Evolutionary conservation across 352 stramenopile genomes (phyloP).

Genomic region (Phytophthora pistaciae): DNA sequence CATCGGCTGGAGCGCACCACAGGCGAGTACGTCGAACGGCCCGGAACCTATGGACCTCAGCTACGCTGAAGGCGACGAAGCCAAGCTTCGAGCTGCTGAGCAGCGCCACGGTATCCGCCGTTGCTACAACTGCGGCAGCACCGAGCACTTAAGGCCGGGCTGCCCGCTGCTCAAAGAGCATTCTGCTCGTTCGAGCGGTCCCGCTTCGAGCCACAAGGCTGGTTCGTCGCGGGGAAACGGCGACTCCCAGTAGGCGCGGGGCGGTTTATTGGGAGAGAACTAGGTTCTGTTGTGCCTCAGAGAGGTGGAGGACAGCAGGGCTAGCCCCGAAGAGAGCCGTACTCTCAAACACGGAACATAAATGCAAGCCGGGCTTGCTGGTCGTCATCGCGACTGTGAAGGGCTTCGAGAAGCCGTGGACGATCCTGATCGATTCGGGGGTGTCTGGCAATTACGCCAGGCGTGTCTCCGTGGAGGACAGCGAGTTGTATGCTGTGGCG

Average conservation of each 20-base stretch:
- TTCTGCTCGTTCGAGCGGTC: not conserved
- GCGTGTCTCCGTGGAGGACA: not conserved
- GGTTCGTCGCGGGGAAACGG: not conserved
- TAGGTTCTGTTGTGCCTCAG: not conserved
- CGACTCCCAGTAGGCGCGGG: not conserved
- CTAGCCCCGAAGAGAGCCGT: slow-evolving; percentile 4
- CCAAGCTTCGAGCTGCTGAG: slow-evolving; percentile 2
- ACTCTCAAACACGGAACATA: slow-evolving; percentile 3
- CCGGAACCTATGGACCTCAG: slow-evolving; percentile 14
- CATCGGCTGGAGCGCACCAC: not conserved
- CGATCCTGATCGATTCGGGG: not conserved
- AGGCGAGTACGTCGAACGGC: not conserved
- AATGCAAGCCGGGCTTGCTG: slow-evolving; percentile 15
- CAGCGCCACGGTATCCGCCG: not conserved
- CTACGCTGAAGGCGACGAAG: slow-evolving; percentile 16
- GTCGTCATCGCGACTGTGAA: slow-evolving; percentile 12
- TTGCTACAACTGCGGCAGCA: slow-evolving; percentile 6
- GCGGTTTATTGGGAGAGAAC: not conserved
- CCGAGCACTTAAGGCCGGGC: not conserved
- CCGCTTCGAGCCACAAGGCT: not conserved
- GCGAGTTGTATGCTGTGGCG: not conserved
- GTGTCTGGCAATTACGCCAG: not conserved
- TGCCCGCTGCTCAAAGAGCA: not conserved
- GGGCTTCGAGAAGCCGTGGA: slow-evolving; percentile 13
- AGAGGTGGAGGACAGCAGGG: not conserved